phyloP scores from a whole-genome alignment of 495 filamentous ascomycete species.

The Aspergillus affinis region DNA sequence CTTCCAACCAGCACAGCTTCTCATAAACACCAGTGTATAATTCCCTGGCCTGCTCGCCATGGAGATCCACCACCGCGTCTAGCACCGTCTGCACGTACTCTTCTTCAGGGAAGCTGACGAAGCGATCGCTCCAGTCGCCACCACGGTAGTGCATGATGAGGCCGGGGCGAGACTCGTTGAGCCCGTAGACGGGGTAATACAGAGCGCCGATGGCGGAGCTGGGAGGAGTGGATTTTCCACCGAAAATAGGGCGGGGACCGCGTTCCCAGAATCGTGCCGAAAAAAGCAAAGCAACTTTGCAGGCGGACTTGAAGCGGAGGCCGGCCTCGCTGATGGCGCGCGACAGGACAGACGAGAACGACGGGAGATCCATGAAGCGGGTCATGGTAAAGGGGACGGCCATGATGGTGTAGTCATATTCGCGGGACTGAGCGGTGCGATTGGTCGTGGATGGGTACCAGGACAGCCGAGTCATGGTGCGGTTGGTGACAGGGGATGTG shows the following conservation, averaged over 20 bases:
- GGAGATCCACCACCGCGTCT: constrained; percentile 56
- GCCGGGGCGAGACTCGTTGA: constrained; percentile 60
- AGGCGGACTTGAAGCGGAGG: constrained; percentile 52
- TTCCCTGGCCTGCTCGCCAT: constrained; percentile 52
- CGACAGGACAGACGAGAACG: constrained; percentile 34
- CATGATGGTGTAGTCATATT: constrained; percentile 33
- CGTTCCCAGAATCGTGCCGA: constrained; percentile 67
- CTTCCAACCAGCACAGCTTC: constrained; percentile 57
- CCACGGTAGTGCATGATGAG: constrained; percentile 57
- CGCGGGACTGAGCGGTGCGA: constrained; percentile 22
- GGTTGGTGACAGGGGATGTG: not conserved
- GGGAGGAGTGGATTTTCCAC: constrained; percentile 50
- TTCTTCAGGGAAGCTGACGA: constrained; percentile 44
- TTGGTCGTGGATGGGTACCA: constrained; percentile 26
- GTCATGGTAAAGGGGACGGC: constrained; percentile 32
- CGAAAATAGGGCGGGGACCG: constrained; percentile 55
- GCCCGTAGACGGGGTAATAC: constrained; percentile 61
- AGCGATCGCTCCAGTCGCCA: constrained; percentile 43
- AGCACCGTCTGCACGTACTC: constrained; percentile 56
- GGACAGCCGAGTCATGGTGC: constrained; percentile 20
- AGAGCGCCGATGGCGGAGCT: constrained; percentile 56
- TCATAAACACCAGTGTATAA: constrained; percentile 59
- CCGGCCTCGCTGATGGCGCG: constrained; percentile 56
- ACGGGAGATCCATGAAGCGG: constrained; percentile 29
- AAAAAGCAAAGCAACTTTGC: constrained; percentile 66